phyloP scores from a whole-genome alignment of 257 asterid species.

The Salvia rosmarinus region DNA sequence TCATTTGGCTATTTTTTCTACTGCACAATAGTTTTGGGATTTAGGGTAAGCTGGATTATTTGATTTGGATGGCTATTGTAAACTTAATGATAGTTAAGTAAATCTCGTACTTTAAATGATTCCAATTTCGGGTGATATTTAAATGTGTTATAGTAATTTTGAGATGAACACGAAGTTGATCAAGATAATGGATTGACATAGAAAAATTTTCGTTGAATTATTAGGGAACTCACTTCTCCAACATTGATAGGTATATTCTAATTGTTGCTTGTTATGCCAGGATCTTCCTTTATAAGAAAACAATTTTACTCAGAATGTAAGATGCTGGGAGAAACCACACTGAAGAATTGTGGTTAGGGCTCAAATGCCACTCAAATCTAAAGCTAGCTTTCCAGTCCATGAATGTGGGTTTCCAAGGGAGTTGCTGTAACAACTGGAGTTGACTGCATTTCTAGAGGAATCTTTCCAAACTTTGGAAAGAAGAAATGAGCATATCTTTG shows the following conservation, averaged over 20 bases:
- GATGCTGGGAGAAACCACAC: neutral
- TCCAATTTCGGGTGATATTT: slow-evolving; percentile 13
- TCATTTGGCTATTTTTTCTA: slow-evolving; percentile 13
- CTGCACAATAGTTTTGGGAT: slow-evolving; percentile 8
- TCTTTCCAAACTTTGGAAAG: neutral
- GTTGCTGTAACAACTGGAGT: neutral
- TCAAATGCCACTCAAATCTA: neutral
- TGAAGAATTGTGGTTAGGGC: neutral
- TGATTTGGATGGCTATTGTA: slow-evolving; percentile 19
- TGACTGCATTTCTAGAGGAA: neutral
- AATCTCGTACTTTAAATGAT: slow-evolving; percentile 11
- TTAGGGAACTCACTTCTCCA: neutral
- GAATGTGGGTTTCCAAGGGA: neutral
- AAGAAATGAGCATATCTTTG: neutral
- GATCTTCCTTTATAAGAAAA: neutral
- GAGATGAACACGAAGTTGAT: neutral
- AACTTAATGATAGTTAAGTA: neutral
- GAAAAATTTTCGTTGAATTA: neutral
- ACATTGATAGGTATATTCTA: neutral
- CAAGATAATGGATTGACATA: neutral
- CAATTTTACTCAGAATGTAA: neutral
- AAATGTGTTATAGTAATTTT: neutral
- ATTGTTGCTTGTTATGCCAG: slow-evolving; percentile 12
- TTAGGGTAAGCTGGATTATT: slow-evolving; percentile 20
- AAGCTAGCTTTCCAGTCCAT: neutral